Evolutionary conservation across 78 protist genomes (phyloP).

Genomic region (Chrysochromulina parva): DNA sequence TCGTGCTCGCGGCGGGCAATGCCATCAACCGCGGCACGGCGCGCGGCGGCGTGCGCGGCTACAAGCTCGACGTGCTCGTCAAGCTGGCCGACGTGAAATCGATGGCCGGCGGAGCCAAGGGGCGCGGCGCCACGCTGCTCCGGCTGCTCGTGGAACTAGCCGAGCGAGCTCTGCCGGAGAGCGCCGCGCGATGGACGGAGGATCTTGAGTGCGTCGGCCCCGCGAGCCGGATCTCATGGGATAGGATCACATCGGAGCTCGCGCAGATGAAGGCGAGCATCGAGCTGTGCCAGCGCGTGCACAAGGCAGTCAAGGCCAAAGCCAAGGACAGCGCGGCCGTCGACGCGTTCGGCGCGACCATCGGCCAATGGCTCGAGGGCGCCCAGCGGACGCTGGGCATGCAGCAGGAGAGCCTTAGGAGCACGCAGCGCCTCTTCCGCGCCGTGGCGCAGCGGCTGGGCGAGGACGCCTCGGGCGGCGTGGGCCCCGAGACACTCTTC

Average conservation of each 20-base stretch:
- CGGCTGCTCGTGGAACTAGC: no score
- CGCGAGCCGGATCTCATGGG: background rate
- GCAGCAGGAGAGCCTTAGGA: background rate
- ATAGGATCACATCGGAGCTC: background rate
- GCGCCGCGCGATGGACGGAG: background rate
- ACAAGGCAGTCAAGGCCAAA: background rate
- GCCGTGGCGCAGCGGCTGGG: background rate
- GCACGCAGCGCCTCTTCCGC: background rate
- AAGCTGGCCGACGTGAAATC: background rate
- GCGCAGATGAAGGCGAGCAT: background rate
- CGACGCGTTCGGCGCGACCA: background rate
- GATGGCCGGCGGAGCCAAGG: background rate
- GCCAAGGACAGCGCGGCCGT: background rate
- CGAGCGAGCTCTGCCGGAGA: background rate
- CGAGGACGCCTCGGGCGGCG: background rate
- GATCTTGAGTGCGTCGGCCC: background rate
- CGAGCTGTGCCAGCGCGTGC: background rate
- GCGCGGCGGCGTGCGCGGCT: background rate
- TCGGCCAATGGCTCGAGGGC: background rate
- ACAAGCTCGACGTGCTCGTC: background rate
- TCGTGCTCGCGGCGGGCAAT: background rate
- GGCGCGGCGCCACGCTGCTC: no score
- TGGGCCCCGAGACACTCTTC: background rate
- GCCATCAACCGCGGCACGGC: background rate
- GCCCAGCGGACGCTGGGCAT: background rate